Conservation (phyloP, 345 rosid species). For the Aurinia saxatilis region DNA sequence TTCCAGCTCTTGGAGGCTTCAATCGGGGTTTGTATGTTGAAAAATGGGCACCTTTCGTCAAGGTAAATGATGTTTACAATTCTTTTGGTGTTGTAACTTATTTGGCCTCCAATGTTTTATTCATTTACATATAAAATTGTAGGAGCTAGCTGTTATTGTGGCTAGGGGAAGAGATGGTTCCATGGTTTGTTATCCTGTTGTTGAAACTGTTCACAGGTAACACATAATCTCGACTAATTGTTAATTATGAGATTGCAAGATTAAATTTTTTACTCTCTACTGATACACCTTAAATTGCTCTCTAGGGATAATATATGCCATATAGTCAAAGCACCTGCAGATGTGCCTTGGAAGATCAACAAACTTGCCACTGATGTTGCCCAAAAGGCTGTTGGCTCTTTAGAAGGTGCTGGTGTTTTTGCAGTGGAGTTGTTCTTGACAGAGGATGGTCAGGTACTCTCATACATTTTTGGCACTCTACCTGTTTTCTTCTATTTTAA, state of each 20-base stretch:
- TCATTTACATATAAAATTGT: constrained; percentile 1
- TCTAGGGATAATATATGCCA: constrained; percentile 93
- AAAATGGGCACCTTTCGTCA: constrained; percentile 90
- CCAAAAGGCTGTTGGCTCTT: constrained; percentile 61
- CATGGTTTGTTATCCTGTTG: constrained; percentile 79
- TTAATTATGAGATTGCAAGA: background rate
- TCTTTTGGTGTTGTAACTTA: background rate
- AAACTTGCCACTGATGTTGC: constrained; percentile 84
- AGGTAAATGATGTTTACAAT: constrained; percentile 33
- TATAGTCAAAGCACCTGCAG: constrained; percentile 89
- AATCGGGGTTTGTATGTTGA: constrained; percentile 76
- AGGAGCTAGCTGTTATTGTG: constrained; percentile 93
- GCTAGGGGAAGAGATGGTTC: constrained; percentile 89
- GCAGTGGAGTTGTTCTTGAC: constrained; percentile 94
- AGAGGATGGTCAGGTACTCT: constrained; percentile 62
- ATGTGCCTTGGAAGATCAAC: constrained; percentile 71
- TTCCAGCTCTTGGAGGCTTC: constrained; percentile 86
- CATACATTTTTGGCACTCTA: constrained; percentile 1
- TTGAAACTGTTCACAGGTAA: constrained; percentile 93
- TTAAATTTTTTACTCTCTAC: background rate
- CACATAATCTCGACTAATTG: background rate
- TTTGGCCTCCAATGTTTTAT: background rate
- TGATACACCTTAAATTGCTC: constrained; percentile 14
- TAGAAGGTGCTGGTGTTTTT: constrained; percentile 95
- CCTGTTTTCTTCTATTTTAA: background rate